These are phyloP conservation scores for Vishniacozyma victoriae DNA, from an alignment of 768 basidiomycete genomes.

Conservation along the genomic window DNA sequence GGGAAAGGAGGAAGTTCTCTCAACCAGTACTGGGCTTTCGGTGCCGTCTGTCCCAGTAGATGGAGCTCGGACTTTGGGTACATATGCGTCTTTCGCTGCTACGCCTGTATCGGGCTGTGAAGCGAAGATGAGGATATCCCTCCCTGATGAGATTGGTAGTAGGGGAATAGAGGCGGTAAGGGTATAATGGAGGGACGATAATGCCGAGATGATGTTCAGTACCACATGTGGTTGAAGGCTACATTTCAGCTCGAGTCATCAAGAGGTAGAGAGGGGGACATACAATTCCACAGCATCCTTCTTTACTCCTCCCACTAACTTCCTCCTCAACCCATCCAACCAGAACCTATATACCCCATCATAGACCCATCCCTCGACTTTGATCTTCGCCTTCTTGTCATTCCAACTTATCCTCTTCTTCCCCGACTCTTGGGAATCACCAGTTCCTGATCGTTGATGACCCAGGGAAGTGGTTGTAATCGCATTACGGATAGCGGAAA, in stretches of 20 bases:
- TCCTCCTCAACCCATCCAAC: constrained; percentile 32
- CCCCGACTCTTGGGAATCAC: neutral
- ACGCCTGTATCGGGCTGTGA: constrained; percentile 29
- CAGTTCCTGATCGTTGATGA: neutral
- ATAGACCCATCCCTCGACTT: constrained; percentile 39
- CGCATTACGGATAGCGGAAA: constrained; percentile 28
- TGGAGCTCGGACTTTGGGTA: neutral
- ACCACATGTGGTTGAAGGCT: constrained; percentile 30
- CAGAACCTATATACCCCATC: constrained; percentile 37
- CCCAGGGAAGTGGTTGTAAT: constrained; percentile 11
- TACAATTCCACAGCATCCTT: constrained; percentile 9
- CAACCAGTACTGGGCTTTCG: constrained; percentile 5
- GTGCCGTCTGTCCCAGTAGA: neutral
- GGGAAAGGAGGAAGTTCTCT: constrained; percentile 2
- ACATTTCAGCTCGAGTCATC: neutral
- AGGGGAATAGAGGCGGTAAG: constrained; percentile 31
- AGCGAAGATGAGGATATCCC: constrained; percentile 36
- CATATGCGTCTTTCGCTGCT: constrained; percentile 16
- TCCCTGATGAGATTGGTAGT: constrained; percentile 18
- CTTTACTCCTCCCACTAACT: constrained; percentile 28
- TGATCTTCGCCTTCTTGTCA: constrained; percentile 6
- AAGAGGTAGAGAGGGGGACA: neutral
- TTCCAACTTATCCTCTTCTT: constrained; percentile 1
- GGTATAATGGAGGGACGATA: constrained; percentile 24
- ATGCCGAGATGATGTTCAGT: constrained; percentile 18